These are phyloP conservation scores for Cutaneotrichosporon sp. DNA, from an alignment of 1,284 basidiomycete species.

Conservation along the genomic window DNA sequence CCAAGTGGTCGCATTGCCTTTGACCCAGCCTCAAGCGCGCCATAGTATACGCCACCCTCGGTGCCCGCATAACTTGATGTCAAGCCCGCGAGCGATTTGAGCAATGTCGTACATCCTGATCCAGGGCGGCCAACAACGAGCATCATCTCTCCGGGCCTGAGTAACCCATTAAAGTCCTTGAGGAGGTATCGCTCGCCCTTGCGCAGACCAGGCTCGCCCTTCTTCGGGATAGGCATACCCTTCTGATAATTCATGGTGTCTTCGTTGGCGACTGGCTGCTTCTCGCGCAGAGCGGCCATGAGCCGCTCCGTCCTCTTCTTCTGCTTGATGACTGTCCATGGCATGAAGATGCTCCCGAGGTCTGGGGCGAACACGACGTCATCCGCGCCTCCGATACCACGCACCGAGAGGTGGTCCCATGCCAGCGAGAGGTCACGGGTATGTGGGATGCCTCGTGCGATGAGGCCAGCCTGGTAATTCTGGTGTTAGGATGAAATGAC, in stretches of 20 bases:
- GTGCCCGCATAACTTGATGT: constrained; percentile 52
- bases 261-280: constrained; percentile 9
- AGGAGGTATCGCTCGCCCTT: constrained; percentile 46
- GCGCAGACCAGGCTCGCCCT: constrained; percentile 34
- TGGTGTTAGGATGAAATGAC: background rate
- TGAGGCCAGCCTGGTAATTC: constrained; percentile 16
- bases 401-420: constrained; percentile 40
- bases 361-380: constrained; percentile 44
- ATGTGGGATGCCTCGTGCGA: constrained; percentile 13
- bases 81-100: constrained; percentile 54
- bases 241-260: constrained; percentile 30
- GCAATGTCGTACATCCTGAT: constrained; percentile 55
- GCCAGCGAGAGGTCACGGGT: constrained; percentile 33
- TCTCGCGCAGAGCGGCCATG: constrained; percentile 23
- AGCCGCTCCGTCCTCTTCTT: constrained; percentile 36
- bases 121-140: constrained; percentile 53
- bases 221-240: constrained; percentile 27
- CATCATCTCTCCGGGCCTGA: constrained; percentile 50
- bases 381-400: constrained; percentile 41
- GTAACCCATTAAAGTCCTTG: constrained; percentile 41
- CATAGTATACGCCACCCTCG: constrained; percentile 54
- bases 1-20: constrained; percentile 18
- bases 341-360: constrained; percentile 39
- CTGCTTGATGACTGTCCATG: constrained; percentile 37
- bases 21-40: constrained; percentile 35